phyloP scores from a whole-genome alignment of 805 yeast species.

The Yamadazyma ubonensis region DNA sequence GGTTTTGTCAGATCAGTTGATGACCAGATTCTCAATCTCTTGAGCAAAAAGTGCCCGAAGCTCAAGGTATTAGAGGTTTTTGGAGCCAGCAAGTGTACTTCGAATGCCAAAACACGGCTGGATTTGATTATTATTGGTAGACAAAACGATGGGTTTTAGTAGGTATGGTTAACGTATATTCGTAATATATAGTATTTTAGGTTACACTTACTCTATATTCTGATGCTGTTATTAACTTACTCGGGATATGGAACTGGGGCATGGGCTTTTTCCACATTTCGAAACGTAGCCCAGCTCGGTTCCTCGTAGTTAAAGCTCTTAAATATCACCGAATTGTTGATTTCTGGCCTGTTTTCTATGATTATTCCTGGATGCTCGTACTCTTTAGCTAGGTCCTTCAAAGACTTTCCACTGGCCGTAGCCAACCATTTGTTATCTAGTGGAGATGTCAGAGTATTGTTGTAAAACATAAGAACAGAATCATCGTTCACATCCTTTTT shows the following conservation, averaged over 20 bases:
- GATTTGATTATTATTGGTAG: conserved; percentile 64
- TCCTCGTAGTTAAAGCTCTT: conserved; percentile 19
- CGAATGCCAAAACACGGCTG: conserved; percentile 48
- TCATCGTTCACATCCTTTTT: conserved; percentile 13
- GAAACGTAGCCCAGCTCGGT: conserved; percentile 52
- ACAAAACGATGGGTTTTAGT: conserved; percentile 44
- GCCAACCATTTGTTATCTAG: conserved; percentile 25
- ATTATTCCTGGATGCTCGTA: conserved; percentile 30
- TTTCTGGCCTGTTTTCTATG: conserved; percentile 34
- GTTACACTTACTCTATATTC: neutral
- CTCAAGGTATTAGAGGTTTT: conserved; percentile 72
- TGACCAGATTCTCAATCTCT: conserved; percentile 58
- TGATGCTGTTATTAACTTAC: too few species aligned
- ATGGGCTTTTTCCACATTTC: conserved; percentile 63
- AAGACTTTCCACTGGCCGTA: too few species aligned
- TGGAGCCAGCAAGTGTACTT: conserved; percentile 71
- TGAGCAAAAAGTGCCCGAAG: conserved; percentile 60
- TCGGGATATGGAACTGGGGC: conserved; percentile 7
- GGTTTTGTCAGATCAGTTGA: conserved; percentile 81
- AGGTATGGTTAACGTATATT: neutral
- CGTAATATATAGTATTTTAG: neutral
- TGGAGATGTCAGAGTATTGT: conserved; percentile 27
- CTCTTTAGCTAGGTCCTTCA: too few species aligned
- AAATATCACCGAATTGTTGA: conserved; percentile 26
- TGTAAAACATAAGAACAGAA: conserved; percentile 17